A percentile compares a stretch with the other conserved stretches of the same genome.
Evolutionary conservation across 2,329 filamentous ascomycete species (phyloP).

Genomic region (Ploettnerulaceae sp.): DNA sequence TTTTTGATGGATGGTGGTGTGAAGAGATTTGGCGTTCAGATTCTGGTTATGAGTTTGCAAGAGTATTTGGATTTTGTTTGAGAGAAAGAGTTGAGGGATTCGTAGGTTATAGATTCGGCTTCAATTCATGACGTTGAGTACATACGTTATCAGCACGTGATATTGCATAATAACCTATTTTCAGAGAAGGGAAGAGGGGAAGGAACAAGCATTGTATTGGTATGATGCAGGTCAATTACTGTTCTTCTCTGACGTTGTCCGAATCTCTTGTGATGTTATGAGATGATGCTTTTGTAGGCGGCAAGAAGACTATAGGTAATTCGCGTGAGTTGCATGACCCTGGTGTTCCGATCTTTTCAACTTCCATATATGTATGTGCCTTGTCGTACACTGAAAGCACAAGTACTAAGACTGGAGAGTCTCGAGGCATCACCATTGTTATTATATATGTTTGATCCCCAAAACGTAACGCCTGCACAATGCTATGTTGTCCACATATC

Average conservation of each 20-base stretch:
- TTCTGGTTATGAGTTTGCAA: neutral
- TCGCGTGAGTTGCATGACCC: no score
- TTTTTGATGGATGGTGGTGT: constrained; percentile 35
- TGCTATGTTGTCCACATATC: neutral
- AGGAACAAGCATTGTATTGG: no score
- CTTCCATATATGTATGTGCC: no score
- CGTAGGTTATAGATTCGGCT: neutral
- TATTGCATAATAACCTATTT: neutral
- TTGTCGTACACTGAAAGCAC: neutral
- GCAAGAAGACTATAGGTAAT: no score
- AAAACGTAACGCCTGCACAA: constrained; percentile 4
- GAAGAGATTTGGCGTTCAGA: neutral
- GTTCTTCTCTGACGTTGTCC: no score
- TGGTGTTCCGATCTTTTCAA: no score
- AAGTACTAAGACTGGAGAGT: no score
- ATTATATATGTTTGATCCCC: constrained; percentile 3
- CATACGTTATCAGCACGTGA: neutral
- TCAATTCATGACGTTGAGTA: neutral
- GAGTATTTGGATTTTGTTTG: neutral
- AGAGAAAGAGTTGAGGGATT: no score
- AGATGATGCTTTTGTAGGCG: no score
- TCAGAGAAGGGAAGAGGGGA: neutral
- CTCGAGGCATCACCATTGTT: neutral
- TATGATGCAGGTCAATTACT: no score
- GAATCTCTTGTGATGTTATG: no score